Conservation (phyloP, 768 basidiomycete genomes). For the Kwoniella pini region DNA sequence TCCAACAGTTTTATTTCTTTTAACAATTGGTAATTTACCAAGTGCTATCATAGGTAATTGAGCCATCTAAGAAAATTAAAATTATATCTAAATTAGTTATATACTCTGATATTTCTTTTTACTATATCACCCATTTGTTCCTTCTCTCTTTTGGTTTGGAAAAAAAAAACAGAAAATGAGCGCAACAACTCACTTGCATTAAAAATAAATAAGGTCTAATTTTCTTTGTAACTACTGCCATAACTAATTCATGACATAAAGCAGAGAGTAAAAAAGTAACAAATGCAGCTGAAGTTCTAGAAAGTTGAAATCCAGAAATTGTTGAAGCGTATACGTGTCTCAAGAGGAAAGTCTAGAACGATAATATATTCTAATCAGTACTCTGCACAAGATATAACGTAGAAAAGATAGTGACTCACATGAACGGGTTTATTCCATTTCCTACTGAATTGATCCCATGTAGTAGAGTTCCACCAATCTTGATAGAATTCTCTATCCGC, state of each 20-base stretch:
- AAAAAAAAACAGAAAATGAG: neutral
- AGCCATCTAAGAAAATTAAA: conserved; percentile 69
- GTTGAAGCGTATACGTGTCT: conserved; percentile 93
- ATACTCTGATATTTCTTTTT: too few species aligned
- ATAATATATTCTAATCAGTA: neutral
- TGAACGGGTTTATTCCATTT: conserved; percentile 99
- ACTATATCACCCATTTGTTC: too few species aligned
- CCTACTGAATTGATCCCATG: conserved; percentile 95
- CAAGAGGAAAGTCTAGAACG: conserved; percentile 62
- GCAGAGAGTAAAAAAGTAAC: conserved; percentile 90
- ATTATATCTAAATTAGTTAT: too few species aligned
- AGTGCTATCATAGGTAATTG: conserved; percentile 89
- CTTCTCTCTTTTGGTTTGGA: too few species aligned
- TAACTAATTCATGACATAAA: conserved; percentile 88
- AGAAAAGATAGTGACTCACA: conserved; percentile 27
- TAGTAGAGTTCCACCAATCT: conserved; percentile 98
- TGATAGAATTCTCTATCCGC: conserved; percentile 98
- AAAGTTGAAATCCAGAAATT: conserved; percentile 73
- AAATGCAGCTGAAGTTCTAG: conserved; percentile 79
- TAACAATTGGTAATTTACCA: conserved; percentile 73
- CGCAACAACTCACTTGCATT: conserved; percentile 60
- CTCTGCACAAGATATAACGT: neutral
- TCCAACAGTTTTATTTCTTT: conserved; percentile 72
- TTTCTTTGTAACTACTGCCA: conserved; percentile 93
- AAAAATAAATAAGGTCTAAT: conserved; percentile 84